Evolutionary conservation across 2,329 filamentous ascomycete species (phyloP), one percentile per base, ranked within the genome.

Genomic region (Aspergillus luchuensis): DNA sequence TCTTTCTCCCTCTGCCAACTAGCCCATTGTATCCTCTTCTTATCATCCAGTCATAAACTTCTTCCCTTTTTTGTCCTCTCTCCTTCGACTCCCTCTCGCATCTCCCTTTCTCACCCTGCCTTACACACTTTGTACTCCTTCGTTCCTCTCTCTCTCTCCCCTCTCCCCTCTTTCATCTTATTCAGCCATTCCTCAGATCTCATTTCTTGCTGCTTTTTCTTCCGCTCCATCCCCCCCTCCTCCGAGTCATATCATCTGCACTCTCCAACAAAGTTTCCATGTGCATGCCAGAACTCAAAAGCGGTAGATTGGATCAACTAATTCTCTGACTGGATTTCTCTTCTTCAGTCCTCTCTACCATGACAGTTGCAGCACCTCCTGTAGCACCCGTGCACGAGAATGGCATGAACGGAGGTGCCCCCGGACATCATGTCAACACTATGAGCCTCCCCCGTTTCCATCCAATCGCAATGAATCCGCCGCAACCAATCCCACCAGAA

Each of bases 391-490:
- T 71, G 58, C 67, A 71, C 52, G 74, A 76, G 52, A 69, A 68
- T 66, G 70, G 70, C 25, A 64, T 76, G 36, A 75, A 72, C 57
- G 68, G 69, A 54, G 56, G 57, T 47, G 53, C 63, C 52, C 68
- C 59, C 49, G 65, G 66, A 5, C 66, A 67, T 54, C 64, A 73
- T 67, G 64, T 74, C 51, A 69, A 67, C 47, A 33, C 53, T 30
- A 71, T 72, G 64, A 68, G 66, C 59, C 67, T 76, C 11, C 74
- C 74, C 48, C 74, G 75, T 47, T 77, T 77, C 51, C 75, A 77
- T 57, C 74, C 75, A 53, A 77, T 77, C 66, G 75, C 75, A 57
- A 77, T 77, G 69, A 77, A 77, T 54, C 74, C 75, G 10, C 73
- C 72, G 54, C 72, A 70, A 28, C 64, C 69, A 57, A 69, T 72